phyloP scores from a whole-genome alignment of 345 rosid species.

The Hibiscus trionum region DNA sequence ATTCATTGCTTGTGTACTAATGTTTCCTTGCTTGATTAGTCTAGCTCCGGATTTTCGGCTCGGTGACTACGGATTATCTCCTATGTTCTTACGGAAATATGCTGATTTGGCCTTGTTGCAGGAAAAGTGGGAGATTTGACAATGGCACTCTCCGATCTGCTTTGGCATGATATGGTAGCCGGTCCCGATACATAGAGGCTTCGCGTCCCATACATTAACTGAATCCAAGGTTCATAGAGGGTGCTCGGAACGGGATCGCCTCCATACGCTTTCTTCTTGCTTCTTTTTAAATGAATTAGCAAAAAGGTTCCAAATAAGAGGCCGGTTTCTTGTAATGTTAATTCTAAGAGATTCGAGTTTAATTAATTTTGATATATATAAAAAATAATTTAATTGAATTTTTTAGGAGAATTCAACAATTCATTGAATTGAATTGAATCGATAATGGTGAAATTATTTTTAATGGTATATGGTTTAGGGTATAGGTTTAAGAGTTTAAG shows the following conservation, averaged over 20 bases:
- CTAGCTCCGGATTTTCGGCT: background rate
- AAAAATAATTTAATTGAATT: too few species aligned
- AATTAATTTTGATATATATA: too few species aligned
- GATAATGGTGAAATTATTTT: too few species aligned
- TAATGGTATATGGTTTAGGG: too few species aligned
- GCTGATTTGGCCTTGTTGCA: constrained; percentile 15
- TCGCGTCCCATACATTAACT: constrained; percentile 26
- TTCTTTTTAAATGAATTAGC: background rate
- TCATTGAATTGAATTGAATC: too few species aligned
- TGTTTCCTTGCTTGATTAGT: background rate
- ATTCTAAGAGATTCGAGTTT: too few species aligned
- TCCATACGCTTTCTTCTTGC: background rate
- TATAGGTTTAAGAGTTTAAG: too few species aligned
- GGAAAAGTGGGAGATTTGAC: constrained; percentile 64
- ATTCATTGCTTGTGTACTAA: background rate
- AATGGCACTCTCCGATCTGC: constrained; percentile 53
- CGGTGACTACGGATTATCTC: background rate
- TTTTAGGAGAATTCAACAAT: too few species aligned
- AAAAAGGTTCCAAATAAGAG: background rate
- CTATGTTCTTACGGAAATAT: background rate
- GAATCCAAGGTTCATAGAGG: background rate
- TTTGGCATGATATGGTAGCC: constrained; percentile 67
- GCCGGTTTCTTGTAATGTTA: background rate
- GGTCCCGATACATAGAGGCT: constrained; percentile 43
- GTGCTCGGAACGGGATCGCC: background rate